phyloP scores from a whole-genome alignment of 352 stramenopile species.

The Peronospora destructor region DNA sequence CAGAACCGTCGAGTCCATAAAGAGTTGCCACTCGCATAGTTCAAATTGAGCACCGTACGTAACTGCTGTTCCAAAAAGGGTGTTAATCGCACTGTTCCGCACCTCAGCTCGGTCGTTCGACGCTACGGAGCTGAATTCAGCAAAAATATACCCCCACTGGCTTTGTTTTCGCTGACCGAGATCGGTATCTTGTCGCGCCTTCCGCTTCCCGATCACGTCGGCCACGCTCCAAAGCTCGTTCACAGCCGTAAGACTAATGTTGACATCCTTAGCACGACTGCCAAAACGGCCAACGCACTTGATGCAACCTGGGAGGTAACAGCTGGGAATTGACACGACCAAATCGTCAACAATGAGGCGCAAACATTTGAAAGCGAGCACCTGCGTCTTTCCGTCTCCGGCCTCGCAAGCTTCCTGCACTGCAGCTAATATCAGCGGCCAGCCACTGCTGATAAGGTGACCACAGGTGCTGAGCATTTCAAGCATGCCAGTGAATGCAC shows the following conservation, averaged over 20 bases:
- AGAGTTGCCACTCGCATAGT: slow-evolving; percentile 88
- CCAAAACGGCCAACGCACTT: slow-evolving; percentile 93
- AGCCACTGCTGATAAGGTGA: slow-evolving; percentile 62
- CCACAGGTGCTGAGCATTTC: slow-evolving; percentile 75
- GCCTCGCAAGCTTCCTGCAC: slow-evolving; percentile 60
- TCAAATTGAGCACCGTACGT: slow-evolving; percentile 91
- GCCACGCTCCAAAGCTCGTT: slow-evolving; percentile 94
- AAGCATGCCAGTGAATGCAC: slow-evolving; percentile 53
- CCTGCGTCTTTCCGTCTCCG: slow-evolving; percentile 71
- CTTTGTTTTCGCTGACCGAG: slow-evolving; percentile 21
- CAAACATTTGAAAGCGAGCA: slow-evolving; percentile 91
- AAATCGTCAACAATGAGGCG: slow-evolving; percentile 96
- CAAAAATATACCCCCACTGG: slow-evolving; percentile 65
- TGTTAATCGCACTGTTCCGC: slow-evolving; percentile 96
- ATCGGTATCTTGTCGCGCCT: slow-evolving; percentile 16
- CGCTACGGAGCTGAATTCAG: slow-evolving; percentile 82
- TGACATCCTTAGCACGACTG: slow-evolving; percentile 91
- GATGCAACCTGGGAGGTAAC: slow-evolving; percentile 70
- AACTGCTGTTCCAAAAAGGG: slow-evolving; percentile 94
- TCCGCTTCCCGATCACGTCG: slow-evolving; percentile 73
- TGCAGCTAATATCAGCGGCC: slow-evolving; percentile 59
- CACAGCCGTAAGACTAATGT: slow-evolving; percentile 95
- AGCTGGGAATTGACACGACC: slow-evolving; percentile 78
- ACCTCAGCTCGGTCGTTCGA: slow-evolving; percentile 91
- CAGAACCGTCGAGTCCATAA: slow-evolving; percentile 91